Base-by-base conservation (phyloP, 345 rosid species). In the Odontarrhena argentea region DNA sequence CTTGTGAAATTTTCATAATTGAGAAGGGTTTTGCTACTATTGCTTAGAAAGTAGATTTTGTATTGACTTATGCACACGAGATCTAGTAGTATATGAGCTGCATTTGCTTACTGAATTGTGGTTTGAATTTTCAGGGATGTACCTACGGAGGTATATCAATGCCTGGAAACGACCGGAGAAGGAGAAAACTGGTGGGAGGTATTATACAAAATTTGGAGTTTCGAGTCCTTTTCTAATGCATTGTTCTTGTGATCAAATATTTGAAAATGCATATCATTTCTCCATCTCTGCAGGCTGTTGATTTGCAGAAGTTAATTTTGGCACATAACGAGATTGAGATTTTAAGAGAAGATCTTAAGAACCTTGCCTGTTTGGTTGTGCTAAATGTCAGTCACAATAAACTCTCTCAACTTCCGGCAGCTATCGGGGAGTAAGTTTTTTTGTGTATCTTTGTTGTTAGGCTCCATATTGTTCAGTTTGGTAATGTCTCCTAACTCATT, bases 161-260 rank as follows among this genome's bases (percentile, higher is more conserved):
- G 63, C 62, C 64, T 78, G 46, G 92, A 89, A 43, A 71, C 90
- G 0, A 82, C 70, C 6, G 90, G 94, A 15, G 93, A 86, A 43
- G 92, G 85, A 12, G 96, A 86, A 56, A 93, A 89, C 64, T 93
- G 98, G 94, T 90, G 98, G 97, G 98, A 93, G 98, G 98, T 92
- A 65, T 32, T 4, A 74, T 45, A n/a, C 22, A 13, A 9, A 2
- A 2, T 71, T 7, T 45, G 8, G 6, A 5, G 7, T 42, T 54
- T 9, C 9, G 2, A 43, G 61, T 30, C 9, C 5, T 13, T 34
- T 61, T 9, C 7, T 52, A 41, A 22, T 70, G 67, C 55, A 18
- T 14, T 55, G 26, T 61, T 61, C 12, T 18, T 62, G 40, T 68
- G 9, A 12, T 48, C 52, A 34, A 14, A 4, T 36, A 18, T 73